phyloP scores from a whole-genome alignment of 2,329 filamentous ascomycete species.

The Colletotrichum sp. region DNA sequence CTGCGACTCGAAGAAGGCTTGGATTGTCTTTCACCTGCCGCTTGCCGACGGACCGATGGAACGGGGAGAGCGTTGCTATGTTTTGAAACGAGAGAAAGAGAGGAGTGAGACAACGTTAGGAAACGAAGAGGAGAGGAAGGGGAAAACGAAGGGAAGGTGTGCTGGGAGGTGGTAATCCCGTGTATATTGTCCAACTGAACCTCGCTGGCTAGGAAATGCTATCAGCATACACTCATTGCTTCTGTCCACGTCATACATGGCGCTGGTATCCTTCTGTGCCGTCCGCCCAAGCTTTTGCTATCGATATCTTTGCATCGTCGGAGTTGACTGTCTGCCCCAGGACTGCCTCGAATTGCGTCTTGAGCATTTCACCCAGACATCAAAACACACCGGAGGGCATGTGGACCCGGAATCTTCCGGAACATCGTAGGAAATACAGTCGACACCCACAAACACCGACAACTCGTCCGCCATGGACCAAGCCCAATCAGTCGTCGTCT shows the following conservation, averaged over 20 bases:
- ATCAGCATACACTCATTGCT: constrained; percentile 6
- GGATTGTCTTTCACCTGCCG: background rate
- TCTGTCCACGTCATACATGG: background rate
- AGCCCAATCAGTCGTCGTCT: background rate
- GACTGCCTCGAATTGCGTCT: background rate
- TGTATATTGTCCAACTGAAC: constrained; percentile 39
- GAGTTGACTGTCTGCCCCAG: background rate
- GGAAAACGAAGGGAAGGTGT: constrained; percentile 17
- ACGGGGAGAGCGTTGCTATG: constrained; percentile 1
- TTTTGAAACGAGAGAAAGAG: background rate
- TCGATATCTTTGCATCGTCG: background rate
- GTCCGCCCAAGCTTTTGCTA: background rate
- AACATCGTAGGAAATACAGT: background rate
- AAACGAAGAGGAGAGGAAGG: background rate
- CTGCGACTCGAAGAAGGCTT: background rate
- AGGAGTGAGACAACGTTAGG: background rate
- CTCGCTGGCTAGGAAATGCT: constrained; percentile 19
- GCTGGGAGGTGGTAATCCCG: constrained; percentile 33
- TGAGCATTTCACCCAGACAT: background rate
- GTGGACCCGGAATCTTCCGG: constrained; percentile 1
- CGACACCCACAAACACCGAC: background rate
- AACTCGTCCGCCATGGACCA: background rate
- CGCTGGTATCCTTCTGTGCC: background rate
- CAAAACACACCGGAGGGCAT: background rate
- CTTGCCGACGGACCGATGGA: constrained; percentile 5